phyloP scores from a whole-genome alignment of 164 flowering plant species.

The Vitis vinifera region DNA sequence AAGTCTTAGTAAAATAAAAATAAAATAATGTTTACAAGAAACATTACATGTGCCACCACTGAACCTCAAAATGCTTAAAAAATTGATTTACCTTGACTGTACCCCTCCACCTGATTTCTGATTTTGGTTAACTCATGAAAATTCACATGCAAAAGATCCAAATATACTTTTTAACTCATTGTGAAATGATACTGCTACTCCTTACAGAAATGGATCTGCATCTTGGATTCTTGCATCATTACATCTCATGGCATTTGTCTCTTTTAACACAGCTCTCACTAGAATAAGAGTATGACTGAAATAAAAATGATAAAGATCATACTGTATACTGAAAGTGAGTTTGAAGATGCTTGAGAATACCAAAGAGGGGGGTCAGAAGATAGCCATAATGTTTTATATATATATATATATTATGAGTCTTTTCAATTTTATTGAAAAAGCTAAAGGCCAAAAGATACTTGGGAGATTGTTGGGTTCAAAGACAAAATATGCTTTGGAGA shows the following conservation, averaged over 20 bases:
- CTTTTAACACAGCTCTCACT: background rate
- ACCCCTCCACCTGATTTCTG: background rate
- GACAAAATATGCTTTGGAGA: conserved; percentile 34
- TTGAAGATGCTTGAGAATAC: conserved; percentile 17
- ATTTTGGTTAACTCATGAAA: conserved; percentile 25
- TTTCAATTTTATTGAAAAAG: conserved; percentile 9
- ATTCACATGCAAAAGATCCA: conserved; percentile 32
- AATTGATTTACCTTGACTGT: no score
- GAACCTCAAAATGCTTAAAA: no score
- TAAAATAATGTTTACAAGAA: no score
- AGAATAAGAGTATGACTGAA: background rate
- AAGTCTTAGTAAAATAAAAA: no score
- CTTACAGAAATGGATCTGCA: conserved; percentile 12
- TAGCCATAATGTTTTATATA: background rate
- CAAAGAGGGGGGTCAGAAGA: conserved; percentile 9
- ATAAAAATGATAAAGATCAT: conserved; percentile 8
- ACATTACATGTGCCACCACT: no score
- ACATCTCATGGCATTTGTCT: conserved; percentile 24
- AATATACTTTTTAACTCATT: conserved; percentile 12
- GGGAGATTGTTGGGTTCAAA: conserved; percentile 17
- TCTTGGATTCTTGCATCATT: conserved; percentile 36
- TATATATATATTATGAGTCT: background rate
- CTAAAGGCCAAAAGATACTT: conserved; percentile 17
- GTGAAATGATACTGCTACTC: background rate
- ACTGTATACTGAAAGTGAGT: conserved; percentile 1